Percentiles rank a stretch among this genome's conserved stretches.
These are phyloP conservation scores for Dryadomyces quercivorus DNA, from an alignment of 2,329 filamentous ascomycete genomes.

Conservation along the genomic window DNA sequence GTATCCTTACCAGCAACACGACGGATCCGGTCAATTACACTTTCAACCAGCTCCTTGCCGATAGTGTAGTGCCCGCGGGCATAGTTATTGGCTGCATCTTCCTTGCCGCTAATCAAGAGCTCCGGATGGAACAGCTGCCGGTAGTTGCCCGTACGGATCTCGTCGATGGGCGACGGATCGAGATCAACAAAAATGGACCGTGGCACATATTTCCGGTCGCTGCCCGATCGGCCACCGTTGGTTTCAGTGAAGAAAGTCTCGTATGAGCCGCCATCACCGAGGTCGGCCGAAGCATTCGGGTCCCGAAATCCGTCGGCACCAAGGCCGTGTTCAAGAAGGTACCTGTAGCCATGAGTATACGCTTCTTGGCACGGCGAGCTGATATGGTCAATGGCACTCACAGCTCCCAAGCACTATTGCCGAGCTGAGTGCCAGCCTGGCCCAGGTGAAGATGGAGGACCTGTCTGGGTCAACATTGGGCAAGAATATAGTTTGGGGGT, in stretches of 20 bases:
- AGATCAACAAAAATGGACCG: slow-evolving; percentile 62
- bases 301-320: slow-evolving; percentile 51
- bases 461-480: slow-evolving; percentile 20
- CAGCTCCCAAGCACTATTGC: slow-evolving; percentile 67
- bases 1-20: slow-evolving; percentile 49
- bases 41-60: slow-evolving; percentile 64
- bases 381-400: slow-evolving; percentile 26
- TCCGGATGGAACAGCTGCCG: slow-evolving; percentile 62
- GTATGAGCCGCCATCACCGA: slow-evolving; percentile 50
- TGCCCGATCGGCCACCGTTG: slow-evolving; percentile 33
- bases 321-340: slow-evolving; percentile 62
- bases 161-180: slow-evolving; percentile 61
- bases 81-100: slow-evolving; percentile 69
- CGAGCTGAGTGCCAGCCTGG: slow-evolving; percentile 62
- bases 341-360: slow-evolving; percentile 28
- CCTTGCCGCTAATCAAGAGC: slow-evolving; percentile 61
- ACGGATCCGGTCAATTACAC: slow-evolving; percentile 56
- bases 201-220: slow-evolving; percentile 48
- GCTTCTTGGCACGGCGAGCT: neutral
- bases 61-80: slow-evolving; percentile 66
- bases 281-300: slow-evolving; percentile 41
- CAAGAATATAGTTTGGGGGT: neutral
- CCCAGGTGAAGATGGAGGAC: slow-evolving; percentile 53
- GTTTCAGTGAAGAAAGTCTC: slow-evolving; percentile 68
- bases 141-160: slow-evolving; percentile 58